Evolutionary conservation across 345 rosid species (phyloP), one percentile per base, ranked within the genome.

Genomic region (Gossypium sturtianum): DNA sequence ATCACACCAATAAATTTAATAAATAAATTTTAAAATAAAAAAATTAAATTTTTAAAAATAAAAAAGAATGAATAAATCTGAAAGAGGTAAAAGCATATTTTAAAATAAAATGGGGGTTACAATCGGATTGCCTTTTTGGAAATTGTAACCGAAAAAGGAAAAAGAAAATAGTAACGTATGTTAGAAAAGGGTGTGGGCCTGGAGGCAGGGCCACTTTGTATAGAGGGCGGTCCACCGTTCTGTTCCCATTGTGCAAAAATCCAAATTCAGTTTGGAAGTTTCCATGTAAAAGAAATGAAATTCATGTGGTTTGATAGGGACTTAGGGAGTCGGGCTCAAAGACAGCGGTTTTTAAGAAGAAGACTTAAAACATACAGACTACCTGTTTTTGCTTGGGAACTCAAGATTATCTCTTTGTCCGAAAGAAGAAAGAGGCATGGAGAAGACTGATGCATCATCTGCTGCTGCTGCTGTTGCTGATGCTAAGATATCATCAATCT

Each of bases 401-500:
- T 22, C 19, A 66, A 12, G 19, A 41, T 38, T 20, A 66, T 66
- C 19, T 66, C 19, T 12, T 45, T 45, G 70, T 20, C 53, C 12
- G 70, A 66, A 7, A 66, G 56, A 17, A 45, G 29, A 23, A 48
- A 22, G 3, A 63, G 67, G 41, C 9, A 68, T 49, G 72, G 58
- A 68, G 43, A 68, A 68, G 57, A 15, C 16, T 23, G 52, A 56
- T 23, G 25, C 71, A 67, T 67, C 71, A 48, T 2, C 54, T 1
- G 54, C 22, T 12, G 12, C 53, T 41, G 56, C 7, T 58, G 68
- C 53, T 41, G 56, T 2, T 58, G 75, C 58, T 11, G 66, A n/a
- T 44, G 56, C 75, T 38, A 83, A 69, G 66, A 88, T 92, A 41
- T 51, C 82, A 3, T 89, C 96, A 57, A 76, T 94, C 74, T 90